Evolutionary conservation across 1,139 yeast species (phyloP).

Genomic region (Geotrichum candidum): DNA sequence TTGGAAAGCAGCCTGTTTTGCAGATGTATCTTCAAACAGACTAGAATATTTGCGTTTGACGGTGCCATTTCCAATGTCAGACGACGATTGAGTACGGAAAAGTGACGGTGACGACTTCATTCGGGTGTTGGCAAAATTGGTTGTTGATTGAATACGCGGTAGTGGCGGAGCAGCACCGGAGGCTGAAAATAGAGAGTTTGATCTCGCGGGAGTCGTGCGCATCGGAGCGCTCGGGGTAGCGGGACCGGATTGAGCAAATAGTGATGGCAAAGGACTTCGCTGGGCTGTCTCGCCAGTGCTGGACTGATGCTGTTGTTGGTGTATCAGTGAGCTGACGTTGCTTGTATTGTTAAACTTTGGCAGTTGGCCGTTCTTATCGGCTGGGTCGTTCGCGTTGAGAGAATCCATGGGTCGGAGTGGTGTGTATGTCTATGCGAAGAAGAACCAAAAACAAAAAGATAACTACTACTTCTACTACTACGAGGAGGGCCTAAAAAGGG

Average conservation of each 20-base stretch:
- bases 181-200: background rate
- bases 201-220: background rate
- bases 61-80: background rate
- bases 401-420: background rate
- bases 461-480: background rate
- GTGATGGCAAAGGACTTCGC: background rate
- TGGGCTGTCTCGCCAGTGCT: background rate
- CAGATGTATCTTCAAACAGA: background rate
- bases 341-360: background rate
- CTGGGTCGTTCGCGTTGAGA: background rate
- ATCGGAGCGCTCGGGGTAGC: background rate
- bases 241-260: background rate
- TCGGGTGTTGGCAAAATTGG: background rate
- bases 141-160: background rate
- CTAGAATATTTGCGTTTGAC: slow-evolving; percentile 9
- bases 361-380: background rate
- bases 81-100: slow-evolving; percentile 13
- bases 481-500: background rate
- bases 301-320: background rate
- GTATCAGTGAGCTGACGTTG: background rate
- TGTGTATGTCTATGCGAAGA: background rate
- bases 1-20: background rate
- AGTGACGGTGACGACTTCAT: slow-evolving; percentile 1
- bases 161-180: background rate
- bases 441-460: too few relatives aligned